Evolutionary conservation across 2,329 filamentous ascomycete species (phyloP), one percentile per base, ranked within the genome.

Genomic region (Calonectria pseudoturangicola): DNA sequence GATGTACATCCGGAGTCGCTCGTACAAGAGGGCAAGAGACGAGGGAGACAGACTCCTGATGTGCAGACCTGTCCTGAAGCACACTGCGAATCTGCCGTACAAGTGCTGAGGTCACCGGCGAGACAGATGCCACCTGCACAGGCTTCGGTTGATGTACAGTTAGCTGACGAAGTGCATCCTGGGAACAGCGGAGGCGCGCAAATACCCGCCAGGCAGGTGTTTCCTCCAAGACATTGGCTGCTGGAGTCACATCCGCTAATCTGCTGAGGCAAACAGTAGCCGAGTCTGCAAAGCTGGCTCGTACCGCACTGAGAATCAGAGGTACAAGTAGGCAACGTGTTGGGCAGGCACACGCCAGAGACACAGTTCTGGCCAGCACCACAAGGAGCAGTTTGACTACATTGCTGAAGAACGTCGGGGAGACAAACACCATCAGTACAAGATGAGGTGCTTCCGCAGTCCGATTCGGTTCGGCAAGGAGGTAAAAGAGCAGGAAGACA

Each of bases 221-320:
- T 45, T 36, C 28, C 65, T 25, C 45, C 54, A 15, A 50, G 50
- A 50, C 68, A 69, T 21, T 71, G 48, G 8, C n/a, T 54, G 33
- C 50, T 41, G n/a, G 64, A 65, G 10, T 47, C 12, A 8, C 67
- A 74, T 9, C 30, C 36, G 2, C 10, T 21, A 6, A 70, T 10
- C 2, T 51, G 30, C 43, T 66, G 21, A 10, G 71, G 71, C 3
- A 73, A n/a, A 60, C 71, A 73, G 12, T 39, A 33, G 5, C 66
- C 60, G 2, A 73, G 71, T 36, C 71, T 33, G 50, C 71, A 73
- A 4, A 73, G 60, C n/a, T 70, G 71, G 33, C 45, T 64, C 2
- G 25, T 27, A 15, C 41, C 66, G 21, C 71, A 73, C 16, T 70
- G 48, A 6, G 50, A 33, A 41, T 69, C 71, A n/a, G 12, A 45